Percentiles rank a stretch among this genome's conserved stretches.
Evolutionary conservation across 257 asterid genomes (phyloP).

Genomic region (Mitragyna speciosa): DNA sequence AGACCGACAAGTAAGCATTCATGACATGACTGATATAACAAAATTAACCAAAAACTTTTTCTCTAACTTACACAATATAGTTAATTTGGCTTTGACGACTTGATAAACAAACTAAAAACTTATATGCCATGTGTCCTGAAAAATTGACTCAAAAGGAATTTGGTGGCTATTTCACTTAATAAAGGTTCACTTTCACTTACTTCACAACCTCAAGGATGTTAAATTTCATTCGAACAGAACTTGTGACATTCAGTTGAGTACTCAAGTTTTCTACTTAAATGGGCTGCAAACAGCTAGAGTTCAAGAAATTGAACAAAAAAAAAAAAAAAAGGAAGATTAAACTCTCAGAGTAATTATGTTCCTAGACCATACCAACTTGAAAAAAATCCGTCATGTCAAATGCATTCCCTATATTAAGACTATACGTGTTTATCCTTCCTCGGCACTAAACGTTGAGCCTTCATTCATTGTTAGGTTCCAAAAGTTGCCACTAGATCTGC

Average conservation of each 20-base stretch:
- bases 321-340: neutral
- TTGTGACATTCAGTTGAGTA: neutral
- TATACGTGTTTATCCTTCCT: neutral
- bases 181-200: neutral
- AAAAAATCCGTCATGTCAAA: neutral
- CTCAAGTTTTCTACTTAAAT: neutral
- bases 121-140: neutral
- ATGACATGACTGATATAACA: neutral
- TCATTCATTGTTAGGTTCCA: neutral
- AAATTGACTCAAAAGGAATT: neutral
- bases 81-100: neutral
- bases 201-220: neutral
- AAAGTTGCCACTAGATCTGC: neutral
- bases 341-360: neutral
- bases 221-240: neutral
- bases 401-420: neutral
- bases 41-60: neutral
- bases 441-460: neutral
- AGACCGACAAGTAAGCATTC: conserved; percentile 9
- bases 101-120: neutral
- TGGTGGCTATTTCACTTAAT: conserved; percentile 2
- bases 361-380: neutral
- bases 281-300: neutral
- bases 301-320: too few relatives aligned
- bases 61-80: neutral